Percentiles rank a stretch among this genome's conserved stretches.
Evolutionary conservation across 768 basidiomycete genomes (phyloP).

Genomic region (Agrocybe chaxingu): DNA sequence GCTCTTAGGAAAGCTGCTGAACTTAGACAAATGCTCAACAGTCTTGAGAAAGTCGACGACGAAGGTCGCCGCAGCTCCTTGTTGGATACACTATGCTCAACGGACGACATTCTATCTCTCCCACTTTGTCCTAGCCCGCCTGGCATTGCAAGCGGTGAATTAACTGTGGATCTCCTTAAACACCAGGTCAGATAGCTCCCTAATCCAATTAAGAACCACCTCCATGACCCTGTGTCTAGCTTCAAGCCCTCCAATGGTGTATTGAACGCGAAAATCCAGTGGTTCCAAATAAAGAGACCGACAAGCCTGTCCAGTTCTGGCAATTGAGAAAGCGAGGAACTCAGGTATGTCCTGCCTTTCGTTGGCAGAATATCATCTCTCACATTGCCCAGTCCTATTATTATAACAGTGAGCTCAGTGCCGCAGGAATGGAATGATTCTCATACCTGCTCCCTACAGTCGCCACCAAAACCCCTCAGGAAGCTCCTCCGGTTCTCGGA

Average conservation of each 20-base stretch:
- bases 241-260: slow-evolving; percentile 85
- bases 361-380: background rate
- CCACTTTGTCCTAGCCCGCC: slow-evolving; percentile 74
- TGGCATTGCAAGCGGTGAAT: slow-evolving; percentile 57
- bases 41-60: slow-evolving; percentile 74
- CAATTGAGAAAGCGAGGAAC: slow-evolving; percentile 53
- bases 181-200: slow-evolving; percentile 62
- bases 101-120: slow-evolving; percentile 68
- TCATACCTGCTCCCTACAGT: slow-evolving; percentile 35
- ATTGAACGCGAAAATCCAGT: slow-evolving; percentile 75
- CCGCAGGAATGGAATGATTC: background rate
- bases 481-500: slow-evolving; percentile 60
- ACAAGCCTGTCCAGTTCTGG: slow-evolving; percentile 90
- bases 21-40: slow-evolving; percentile 59
- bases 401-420: slow-evolving; percentile 54
- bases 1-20: slow-evolving; percentile 61
- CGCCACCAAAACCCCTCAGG: slow-evolving; percentile 79
- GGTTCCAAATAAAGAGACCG: slow-evolving; percentile 62
- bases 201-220: background rate
- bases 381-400: slow-evolving; percentile 49
- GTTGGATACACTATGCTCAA: slow-evolving; percentile 64
- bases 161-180: slow-evolving; percentile 71
- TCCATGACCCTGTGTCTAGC: slow-evolving; percentile 35
- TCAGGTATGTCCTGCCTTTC: slow-evolving; percentile 41
- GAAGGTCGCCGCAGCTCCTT: slow-evolving; percentile 69